Evolutionary conservation across 805 yeast species (phyloP).

Genomic region (Metschnikowia amazonensis): DNA sequence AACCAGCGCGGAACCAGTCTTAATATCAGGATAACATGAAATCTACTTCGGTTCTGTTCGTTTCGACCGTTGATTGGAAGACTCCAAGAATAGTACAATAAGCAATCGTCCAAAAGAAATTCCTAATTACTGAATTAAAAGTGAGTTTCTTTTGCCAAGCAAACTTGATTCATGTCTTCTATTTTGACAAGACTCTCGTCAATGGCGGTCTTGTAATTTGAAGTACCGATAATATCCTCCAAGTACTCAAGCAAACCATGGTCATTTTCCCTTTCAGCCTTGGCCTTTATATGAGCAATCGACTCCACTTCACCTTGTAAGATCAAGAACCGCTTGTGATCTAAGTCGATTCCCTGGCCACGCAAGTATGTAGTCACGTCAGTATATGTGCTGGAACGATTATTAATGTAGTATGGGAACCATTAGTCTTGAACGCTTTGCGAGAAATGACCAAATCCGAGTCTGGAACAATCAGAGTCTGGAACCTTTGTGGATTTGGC

Average conservation of each 20-base stretch:
- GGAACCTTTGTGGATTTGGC: slow-evolving; percentile 41
- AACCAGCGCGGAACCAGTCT: too few species aligned
- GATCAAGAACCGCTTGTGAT: slow-evolving; percentile 90
- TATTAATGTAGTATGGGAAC: slow-evolving; percentile 78
- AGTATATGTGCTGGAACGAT: slow-evolving; percentile 63
- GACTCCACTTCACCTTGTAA: slow-evolving; percentile 98
- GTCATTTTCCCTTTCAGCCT: slow-evolving; percentile 86
- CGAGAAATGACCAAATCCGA: slow-evolving; percentile 80
- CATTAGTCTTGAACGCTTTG: slow-evolving; percentile 70
- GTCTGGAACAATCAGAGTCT: slow-evolving; percentile 49
- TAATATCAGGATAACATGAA: too few species aligned
- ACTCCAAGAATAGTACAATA: too few species aligned
- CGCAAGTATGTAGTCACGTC: slow-evolving; percentile 73
- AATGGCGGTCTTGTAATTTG: slow-evolving; percentile 73
- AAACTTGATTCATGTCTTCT: slow-evolving; percentile 74
- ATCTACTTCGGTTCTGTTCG: too few species aligned
- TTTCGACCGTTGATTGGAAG: too few species aligned
- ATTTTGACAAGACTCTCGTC: slow-evolving; percentile 58
- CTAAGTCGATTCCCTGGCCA: slow-evolving; percentile 85
- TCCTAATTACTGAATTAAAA: too few species aligned
- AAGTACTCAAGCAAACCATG: slow-evolving; percentile 92
- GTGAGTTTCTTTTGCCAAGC: slow-evolving; percentile 76
- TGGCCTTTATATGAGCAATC: slow-evolving; percentile 97
- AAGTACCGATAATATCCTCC: slow-evolving; percentile 95
- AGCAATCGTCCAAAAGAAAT: too few species aligned